Conservation (phyloP, 805 yeast species). For the Candida glaebosa region DNA sequence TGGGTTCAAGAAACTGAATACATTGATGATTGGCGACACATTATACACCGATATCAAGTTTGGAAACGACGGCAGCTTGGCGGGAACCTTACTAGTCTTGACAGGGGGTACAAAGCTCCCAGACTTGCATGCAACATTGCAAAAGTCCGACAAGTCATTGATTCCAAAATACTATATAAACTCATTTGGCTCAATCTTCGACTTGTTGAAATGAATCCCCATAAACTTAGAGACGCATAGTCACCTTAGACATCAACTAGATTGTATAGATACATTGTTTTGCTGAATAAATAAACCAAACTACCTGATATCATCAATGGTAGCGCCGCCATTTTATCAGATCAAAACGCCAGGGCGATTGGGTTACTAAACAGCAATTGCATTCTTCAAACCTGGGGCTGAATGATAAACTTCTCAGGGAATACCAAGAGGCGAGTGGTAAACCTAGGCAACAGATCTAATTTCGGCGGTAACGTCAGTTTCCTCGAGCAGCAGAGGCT, state of each 20-base stretch:
- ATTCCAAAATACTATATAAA: constrained; percentile 29
- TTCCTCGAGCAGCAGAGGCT: constrained; percentile 60
- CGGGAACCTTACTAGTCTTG: constrained; percentile 33
- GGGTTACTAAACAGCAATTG: no score
- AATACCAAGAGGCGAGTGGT: constrained; percentile 57
- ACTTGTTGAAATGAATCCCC: neutral
- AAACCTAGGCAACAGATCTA: constrained; percentile 54
- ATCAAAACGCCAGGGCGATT: no score
- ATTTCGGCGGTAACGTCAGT: constrained; percentile 19
- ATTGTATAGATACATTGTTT: neutral
- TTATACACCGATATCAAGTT: constrained; percentile 41
- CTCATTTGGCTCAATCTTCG: constrained; percentile 28
- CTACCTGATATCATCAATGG: no score
- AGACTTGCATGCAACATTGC: constrained; percentile 18
- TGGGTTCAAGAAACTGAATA: constrained; percentile 22
- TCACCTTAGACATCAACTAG: neutral
- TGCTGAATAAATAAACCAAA: no score
- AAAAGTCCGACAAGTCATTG: constrained; percentile 13
- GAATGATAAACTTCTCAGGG: constrained; percentile 62
- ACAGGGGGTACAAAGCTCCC: constrained; percentile 31
- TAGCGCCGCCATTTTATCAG: neutral
- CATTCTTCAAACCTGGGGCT: no score
- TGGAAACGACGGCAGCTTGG: constrained; percentile 38
- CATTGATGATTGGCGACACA: constrained; percentile 42
- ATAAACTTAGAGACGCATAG: neutral